A percentile compares a stretch with the other conserved stretches of the same genome.
Evolutionary conservation across 139 green algal genomes (phyloP).

Genomic region (Haematococcus sp.): DNA sequence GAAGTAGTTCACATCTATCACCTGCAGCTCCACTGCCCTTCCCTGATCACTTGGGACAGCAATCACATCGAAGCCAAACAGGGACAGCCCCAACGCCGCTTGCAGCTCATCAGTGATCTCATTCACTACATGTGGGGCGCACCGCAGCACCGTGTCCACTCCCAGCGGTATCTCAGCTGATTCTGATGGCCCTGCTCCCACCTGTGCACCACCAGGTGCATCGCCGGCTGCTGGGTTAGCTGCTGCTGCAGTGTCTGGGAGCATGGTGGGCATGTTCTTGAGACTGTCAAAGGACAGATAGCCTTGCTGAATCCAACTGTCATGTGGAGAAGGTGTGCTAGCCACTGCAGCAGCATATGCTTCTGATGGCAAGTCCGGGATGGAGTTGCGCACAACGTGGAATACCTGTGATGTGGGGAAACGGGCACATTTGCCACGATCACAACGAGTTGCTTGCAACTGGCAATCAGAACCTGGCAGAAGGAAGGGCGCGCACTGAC

Average conservation of each 20-base stretch:
- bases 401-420: conserved; percentile 44
- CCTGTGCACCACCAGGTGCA: too few species aligned
- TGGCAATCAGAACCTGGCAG: too few species aligned
- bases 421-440: too few species aligned
- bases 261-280: conserved; percentile 51
- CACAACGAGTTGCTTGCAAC: too few species aligned
- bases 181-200: too few species aligned
- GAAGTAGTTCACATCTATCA: conserved; percentile 80
- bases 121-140: conserved; percentile 15
- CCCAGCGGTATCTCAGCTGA: neutral
- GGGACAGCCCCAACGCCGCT: conserved; percentile 47
- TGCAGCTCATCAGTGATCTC: conserved; percentile 37
- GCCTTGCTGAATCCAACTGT: conserved; percentile 9
- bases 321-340: neutral
- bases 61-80: conserved; percentile 77
- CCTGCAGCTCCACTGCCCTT: conserved; percentile 23
- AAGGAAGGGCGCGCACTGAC: too few species aligned
- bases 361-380: conserved; percentile 44
- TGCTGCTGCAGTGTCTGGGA: conserved; percentile 18
- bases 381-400: conserved; percentile 46
- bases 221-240: neutral
- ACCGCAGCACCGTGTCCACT: neutral
- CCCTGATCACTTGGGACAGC: conserved; percentile 9
- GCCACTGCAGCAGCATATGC: neutral
- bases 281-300: conserved; percentile 63